These are phyloP conservation scores for Dactylellina sp. DNA, from an alignment of 2,329 filamentous ascomycete genomes.

Conservation along the genomic window DNA sequence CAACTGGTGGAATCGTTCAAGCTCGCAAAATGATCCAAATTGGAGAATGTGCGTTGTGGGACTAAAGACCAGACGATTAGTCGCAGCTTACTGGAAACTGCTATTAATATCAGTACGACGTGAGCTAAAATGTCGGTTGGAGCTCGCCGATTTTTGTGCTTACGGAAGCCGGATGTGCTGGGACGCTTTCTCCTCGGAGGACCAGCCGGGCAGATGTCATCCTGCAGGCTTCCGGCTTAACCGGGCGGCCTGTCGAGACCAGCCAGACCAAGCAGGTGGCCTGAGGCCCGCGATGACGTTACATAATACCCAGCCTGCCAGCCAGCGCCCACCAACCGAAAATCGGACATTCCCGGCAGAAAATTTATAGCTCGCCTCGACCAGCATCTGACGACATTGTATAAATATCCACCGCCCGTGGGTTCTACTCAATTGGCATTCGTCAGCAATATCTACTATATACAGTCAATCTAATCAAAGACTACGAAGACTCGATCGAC, in stretches of 20 bases:
- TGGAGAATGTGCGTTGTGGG: too few species aligned
- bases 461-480: too few species aligned
- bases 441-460: too few species aligned
- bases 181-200: constrained; percentile 44
- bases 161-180: background rate
- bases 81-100: too few species aligned
- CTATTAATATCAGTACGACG: too few species aligned
- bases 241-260: constrained; percentile 8
- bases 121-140: too few species aligned
- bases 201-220: constrained; percentile 25
- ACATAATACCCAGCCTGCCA: too few species aligned
- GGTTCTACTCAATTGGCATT: background rate
- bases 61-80: too few species aligned
- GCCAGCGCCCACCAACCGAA: too few species aligned
- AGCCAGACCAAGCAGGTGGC: constrained; percentile 13
- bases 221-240: constrained; percentile 51
- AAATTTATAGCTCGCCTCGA: background rate
- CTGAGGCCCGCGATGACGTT: constrained; percentile 37
- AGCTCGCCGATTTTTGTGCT: background rate
- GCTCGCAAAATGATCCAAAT: too few species aligned
- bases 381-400: background rate
- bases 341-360: constrained; percentile 48
- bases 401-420: constrained; percentile 15
- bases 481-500: too few species aligned
- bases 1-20: too few species aligned